Evolutionary conservation across 2,329 filamentous ascomycete genomes (phyloP).

Genomic region (Ophiocordyceps sinensis): DNA sequence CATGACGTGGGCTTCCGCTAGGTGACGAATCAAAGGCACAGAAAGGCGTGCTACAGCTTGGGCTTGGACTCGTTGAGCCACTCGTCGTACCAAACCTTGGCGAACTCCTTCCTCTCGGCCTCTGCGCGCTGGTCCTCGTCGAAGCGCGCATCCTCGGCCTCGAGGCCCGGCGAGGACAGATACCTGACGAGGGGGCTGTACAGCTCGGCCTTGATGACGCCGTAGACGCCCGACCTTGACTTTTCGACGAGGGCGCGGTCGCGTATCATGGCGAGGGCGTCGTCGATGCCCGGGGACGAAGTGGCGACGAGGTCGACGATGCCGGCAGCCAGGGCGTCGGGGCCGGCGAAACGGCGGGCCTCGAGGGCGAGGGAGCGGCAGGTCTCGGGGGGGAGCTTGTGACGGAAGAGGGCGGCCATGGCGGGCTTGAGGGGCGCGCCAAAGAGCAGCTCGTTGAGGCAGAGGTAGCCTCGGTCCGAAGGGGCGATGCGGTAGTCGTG

Average conservation of each 20-base stretch:
- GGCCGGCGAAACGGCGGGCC: constrained; percentile 49
- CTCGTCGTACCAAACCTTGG: constrained; percentile 33
- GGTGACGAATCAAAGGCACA: not conserved
- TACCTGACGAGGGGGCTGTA: constrained; percentile 49
- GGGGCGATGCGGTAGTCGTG: constrained; percentile 76
- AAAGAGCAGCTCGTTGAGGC: constrained; percentile 71
- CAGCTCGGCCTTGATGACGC: constrained; percentile 61
- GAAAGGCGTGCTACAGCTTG: constrained; percentile 17
- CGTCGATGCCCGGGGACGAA: constrained; percentile 40
- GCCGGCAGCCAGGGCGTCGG: constrained; percentile 48
- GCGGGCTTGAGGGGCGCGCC: constrained; percentile 60
- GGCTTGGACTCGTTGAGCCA: constrained; percentile 27
- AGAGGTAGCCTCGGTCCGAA: constrained; percentile 54
- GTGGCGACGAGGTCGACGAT: constrained; percentile 60
- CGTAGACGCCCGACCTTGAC: constrained; percentile 52
- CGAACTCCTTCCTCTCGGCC: constrained; percentile 26
- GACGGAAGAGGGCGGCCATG: constrained; percentile 61
- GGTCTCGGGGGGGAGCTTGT: constrained; percentile 43
- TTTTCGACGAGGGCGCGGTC: constrained; percentile 46
- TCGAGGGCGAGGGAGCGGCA: constrained; percentile 60
- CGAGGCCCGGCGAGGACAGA: constrained; percentile 37
- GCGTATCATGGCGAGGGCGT: constrained; percentile 43
- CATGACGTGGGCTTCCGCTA: not conserved
- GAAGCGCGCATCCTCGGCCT: constrained; percentile 33
- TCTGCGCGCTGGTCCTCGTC: constrained; percentile 24